These are phyloP conservation scores for Phytophthora capsici DNA, from an alignment of 352 stramenopile species.

Conservation along the genomic window DNA sequence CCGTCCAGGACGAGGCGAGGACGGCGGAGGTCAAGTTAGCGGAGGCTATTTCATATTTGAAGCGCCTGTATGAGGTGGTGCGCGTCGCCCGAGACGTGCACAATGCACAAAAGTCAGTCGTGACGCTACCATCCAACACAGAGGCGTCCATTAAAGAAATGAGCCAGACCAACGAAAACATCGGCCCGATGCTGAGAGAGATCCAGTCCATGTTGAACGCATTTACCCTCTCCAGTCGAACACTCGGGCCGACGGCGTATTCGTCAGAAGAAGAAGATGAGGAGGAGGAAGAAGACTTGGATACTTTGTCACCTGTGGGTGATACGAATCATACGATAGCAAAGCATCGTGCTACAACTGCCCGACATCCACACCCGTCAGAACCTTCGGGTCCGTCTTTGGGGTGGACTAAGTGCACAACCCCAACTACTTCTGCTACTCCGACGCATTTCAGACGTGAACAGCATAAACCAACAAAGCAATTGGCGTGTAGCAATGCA, in stretches of 20 bases:
- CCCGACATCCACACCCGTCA: background rate
- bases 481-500: background rate
- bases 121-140: background rate
- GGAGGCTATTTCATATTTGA: slow-evolving; percentile 14
- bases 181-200: slow-evolving; percentile 3
- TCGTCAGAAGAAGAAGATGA: slow-evolving; percentile 25
- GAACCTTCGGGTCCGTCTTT: background rate
- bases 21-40: slow-evolving; percentile 9
- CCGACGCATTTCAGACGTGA: background rate
- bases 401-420: background rate
- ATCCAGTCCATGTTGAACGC: slow-evolving; percentile 15
- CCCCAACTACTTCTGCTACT: background rate
- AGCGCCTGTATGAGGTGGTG: slow-evolving; percentile 15
- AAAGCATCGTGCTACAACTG: background rate
- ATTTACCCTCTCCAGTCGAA: slow-evolving; percentile 3
- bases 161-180: background rate
- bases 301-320: background rate
- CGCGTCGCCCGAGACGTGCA: slow-evolving; percentile 21
- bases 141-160: slow-evolving; percentile 7
- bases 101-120: slow-evolving; percentile 6
- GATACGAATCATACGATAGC: background rate
- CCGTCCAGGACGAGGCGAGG: slow-evolving; percentile 17
- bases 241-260: background rate
- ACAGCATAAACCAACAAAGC: background rate
- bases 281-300: background rate